Evolutionary conservation across 257 asterid species (phyloP).

Genomic region (Rauvolfia tetraphylla): DNA sequence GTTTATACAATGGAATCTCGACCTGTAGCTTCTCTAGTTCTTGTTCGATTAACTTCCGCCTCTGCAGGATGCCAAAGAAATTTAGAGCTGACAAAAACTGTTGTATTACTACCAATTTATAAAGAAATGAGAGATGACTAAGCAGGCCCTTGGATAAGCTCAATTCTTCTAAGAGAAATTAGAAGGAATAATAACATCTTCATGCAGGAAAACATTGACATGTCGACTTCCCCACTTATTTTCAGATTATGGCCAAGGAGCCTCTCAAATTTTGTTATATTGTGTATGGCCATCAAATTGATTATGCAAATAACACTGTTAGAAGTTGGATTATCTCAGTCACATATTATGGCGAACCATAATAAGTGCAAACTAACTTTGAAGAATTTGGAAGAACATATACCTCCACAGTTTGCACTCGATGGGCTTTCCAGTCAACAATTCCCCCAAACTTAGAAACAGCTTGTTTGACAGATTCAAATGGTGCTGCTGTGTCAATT

Average conservation of each 20-base stretch:
- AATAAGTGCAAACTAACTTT: not conserved
- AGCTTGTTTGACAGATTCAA: constrained; percentile 96
- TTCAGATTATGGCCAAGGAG: not conserved
- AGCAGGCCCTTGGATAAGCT: not conserved
- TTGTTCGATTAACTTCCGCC: constrained; percentile 71
- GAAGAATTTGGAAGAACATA: constrained; percentile 5
- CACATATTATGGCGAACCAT: not conserved
- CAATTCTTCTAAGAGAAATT: not conserved
- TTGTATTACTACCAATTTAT: not conserved
- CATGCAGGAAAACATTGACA: not conserved
- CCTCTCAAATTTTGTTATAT: not conserved
- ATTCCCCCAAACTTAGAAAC: constrained; percentile 98
- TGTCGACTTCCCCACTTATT: not conserved
- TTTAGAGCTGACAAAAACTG: not conserved
- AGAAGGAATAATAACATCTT: not conserved
- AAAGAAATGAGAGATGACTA: not conserved
- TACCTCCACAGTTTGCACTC: constrained; percentile 87
- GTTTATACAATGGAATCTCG: constrained; percentile 71
- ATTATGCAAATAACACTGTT: not conserved
- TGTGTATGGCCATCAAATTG: not conserved
- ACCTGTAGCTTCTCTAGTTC: constrained; percentile 78
- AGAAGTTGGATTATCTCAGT: not conserved
- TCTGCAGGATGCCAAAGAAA: constrained; percentile 38
- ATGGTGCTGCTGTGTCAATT: constrained; percentile 83
- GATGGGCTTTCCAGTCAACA: constrained; percentile 99